Base-by-base conservation (phyloP, 176 grass and related monocot genomes). In the Oryza brachyantha region DNA sequence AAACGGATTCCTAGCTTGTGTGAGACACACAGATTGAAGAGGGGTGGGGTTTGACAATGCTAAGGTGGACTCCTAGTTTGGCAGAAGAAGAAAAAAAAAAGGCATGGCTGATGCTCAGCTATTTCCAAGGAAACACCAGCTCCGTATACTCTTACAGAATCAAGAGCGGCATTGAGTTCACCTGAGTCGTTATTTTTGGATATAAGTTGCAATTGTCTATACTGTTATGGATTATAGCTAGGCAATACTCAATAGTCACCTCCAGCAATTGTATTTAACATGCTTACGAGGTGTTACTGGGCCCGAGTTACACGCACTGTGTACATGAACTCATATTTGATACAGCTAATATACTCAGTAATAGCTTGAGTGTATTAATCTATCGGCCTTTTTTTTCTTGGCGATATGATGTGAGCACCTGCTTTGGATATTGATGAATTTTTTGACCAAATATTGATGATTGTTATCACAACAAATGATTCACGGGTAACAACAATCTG, bases 301-400 rank as follows among this genome's bases (percentile, higher is more conserved):
- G 5, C 31, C 12, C 12, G 38, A 27, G 35, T 64, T 46, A n/a
- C 45, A 72, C 5, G 9, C 29, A 65, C 58, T 42, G 28, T 66
- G 45, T 58, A 82, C 16, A 57, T 27, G 21, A 74, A 41, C 66
- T 71, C 60, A 55, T 72, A 34, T 24, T 68, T 78, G 31, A 8
- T 62, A 39, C 31, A n/a, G 22, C 24, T 75, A n/a, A n/a, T n/a
- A n/a, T n/a, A n/a, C n/a, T n/a, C n/a, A n/a, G n/a, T n/a, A n/a
- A n/a, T n/a, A n/a, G n/a, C n/a, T n/a, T n/a, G n/a, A n/a, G n/a
- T n/a, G n/a, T n/a, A n/a, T n/a, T n/a, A n/a, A n/a, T n/a, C n/a
- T n/a, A n/a, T n/a, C n/a, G n/a, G n/a, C n/a, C n/a, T n/a, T n/a
- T n/a, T n/a, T n/a, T n/a, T n/a, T n/a, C n/a, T n/a, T n/a, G n/a